Evolutionary conservation across 2,329 filamentous ascomycete genomes (phyloP).

Genomic region (Colletotrichum zoysiae): DNA sequence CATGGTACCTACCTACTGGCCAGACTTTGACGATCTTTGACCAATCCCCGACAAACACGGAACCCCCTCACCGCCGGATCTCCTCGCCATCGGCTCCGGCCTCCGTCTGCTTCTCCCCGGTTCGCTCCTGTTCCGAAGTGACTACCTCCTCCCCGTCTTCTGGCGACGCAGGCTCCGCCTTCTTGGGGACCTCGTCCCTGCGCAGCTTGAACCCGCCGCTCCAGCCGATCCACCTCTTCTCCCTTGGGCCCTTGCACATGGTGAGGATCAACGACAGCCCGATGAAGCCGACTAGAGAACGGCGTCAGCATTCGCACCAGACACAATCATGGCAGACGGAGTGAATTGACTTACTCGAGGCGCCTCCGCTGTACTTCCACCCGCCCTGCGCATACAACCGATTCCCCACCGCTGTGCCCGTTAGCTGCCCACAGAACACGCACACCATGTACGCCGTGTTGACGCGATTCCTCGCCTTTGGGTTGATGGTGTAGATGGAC

Average conservation of each 20-base stretch:
- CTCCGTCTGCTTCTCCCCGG: conserved; percentile 9
- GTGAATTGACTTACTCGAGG: conserved; percentile 52
- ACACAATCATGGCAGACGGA: background rate
- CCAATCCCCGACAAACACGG: background rate
- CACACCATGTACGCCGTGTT: conserved; percentile 88
- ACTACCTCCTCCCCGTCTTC: conserved; percentile 12
- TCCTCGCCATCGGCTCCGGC: conserved; percentile 5
- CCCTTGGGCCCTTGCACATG: conserved; percentile 37
- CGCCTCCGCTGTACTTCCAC: conserved; percentile 62
- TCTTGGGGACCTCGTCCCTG: conserved; percentile 18
- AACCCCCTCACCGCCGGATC: conserved; percentile 29
- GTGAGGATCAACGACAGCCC: conserved; percentile 38
- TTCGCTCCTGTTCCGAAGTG: background rate
- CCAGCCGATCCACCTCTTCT: conserved; percentile 41
- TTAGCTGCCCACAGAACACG: conserved; percentile 80
- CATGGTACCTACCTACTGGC: background rate
- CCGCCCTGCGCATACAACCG: conserved; percentile 64
- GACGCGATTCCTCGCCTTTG: conserved; percentile 78
- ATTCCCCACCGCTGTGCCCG: conserved; percentile 73
- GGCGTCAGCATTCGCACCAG: background rate
- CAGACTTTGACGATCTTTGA: background rate
- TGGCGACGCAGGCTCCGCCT: conserved; percentile 27
- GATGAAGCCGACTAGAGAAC: conserved; percentile 38
- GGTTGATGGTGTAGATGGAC: conserved; percentile 78
- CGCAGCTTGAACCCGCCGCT: conserved; percentile 34